A percentile compares a stretch with the other conserved stretches of the same genome.
These are phyloP conservation scores for Linderina pennispora DNA, from an alignment of 192 early-diverging fungal genomes.

Conservation along the genomic window DNA sequence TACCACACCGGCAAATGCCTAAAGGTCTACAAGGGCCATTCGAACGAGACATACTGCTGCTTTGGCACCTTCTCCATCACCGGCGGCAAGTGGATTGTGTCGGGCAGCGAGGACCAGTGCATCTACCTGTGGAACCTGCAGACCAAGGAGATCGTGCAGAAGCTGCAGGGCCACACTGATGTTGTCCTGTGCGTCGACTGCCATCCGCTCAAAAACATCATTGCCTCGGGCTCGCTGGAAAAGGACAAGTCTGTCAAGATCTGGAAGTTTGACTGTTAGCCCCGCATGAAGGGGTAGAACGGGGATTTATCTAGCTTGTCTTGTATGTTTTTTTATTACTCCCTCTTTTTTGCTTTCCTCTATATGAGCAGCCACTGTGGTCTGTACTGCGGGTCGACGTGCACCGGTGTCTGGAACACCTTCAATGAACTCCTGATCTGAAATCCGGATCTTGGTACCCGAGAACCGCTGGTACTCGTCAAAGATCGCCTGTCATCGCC, in stretches of 20 bases:
- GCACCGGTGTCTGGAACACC: slow-evolving; percentile 27
- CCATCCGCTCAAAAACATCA: slow-evolving; percentile 92
- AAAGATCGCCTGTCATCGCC: slow-evolving; percentile 95
- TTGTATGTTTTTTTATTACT: slow-evolving; percentile 3
- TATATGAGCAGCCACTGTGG: slow-evolving; percentile 20
- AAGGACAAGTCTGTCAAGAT: slow-evolving; percentile 85
- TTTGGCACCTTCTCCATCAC: slow-evolving; percentile 94
- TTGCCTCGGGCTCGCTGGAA: slow-evolving; percentile 90
- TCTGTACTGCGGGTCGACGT: slow-evolving; percentile 12
- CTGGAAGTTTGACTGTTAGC: slow-evolving; percentile 59
- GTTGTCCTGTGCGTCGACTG: slow-evolving; percentile 88
- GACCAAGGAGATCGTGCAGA: slow-evolving; percentile 91
- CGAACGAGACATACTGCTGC: slow-evolving; percentile 88
- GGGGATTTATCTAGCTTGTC: neutral
- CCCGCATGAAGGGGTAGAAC: no score
- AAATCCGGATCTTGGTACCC: slow-evolving; percentile 78
- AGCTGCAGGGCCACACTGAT: slow-evolving; percentile 88
- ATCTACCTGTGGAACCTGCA: slow-evolving; percentile 99
- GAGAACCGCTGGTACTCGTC: slow-evolving; percentile 96
- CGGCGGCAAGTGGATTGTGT: slow-evolving; percentile 85
- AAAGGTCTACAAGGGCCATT: slow-evolving; percentile 90
- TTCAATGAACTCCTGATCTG: slow-evolving; percentile 87
- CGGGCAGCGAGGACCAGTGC: slow-evolving; percentile 87
- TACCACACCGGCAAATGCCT: slow-evolving; percentile 89
- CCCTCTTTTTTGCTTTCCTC: neutral